These are phyloP conservation scores for Coemansia sp. DNA, from an alignment of 192 early-diverging fungal genomes.

Conservation along the genomic window DNA sequence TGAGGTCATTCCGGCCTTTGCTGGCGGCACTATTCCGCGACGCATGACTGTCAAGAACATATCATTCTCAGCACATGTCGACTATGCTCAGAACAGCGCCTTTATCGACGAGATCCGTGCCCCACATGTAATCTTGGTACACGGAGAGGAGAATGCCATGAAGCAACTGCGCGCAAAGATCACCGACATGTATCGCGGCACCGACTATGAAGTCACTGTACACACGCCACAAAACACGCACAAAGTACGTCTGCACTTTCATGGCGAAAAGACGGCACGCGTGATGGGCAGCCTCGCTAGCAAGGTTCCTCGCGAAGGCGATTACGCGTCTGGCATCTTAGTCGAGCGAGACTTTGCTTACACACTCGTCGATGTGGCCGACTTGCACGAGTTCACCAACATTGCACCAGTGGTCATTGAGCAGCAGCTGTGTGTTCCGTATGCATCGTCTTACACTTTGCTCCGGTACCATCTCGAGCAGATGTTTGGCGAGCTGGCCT, in stretches of 20 bases:
- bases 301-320: conserved; percentile 68
- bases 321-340: conserved; percentile 73
- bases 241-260: conserved; percentile 86
- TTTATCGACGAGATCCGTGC: conserved; percentile 96
- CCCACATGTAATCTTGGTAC: conserved; percentile 90
- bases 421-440: conserved; percentile 77
- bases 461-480: conserved; percentile 89
- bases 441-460: conserved; percentile 72
- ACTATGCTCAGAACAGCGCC: conserved; percentile 91
- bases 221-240: conserved; percentile 89
- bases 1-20: conserved; percentile 75
- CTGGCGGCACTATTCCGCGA: conserved; percentile 77
- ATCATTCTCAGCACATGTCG: conserved; percentile 98
- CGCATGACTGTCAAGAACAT: conserved; percentile 90
- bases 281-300: conserved; percentile 79
- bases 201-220: conserved; percentile 77
- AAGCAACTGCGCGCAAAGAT: conserved; percentile 82
- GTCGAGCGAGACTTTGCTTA: conserved; percentile 90
- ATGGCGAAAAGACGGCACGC: conserved; percentile 94
- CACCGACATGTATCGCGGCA: conserved; percentile 76
- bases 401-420: conserved; percentile 72
- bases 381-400: conserved; percentile 83
- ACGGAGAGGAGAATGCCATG: conserved; percentile 97
- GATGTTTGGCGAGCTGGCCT: conserved; percentile 80
- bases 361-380: conserved; percentile 75